These are phyloP conservation scores for Hypoxylon sp. DNA, from an alignment of 2,329 filamentous ascomycete genomes.

Conservation along the genomic window DNA sequence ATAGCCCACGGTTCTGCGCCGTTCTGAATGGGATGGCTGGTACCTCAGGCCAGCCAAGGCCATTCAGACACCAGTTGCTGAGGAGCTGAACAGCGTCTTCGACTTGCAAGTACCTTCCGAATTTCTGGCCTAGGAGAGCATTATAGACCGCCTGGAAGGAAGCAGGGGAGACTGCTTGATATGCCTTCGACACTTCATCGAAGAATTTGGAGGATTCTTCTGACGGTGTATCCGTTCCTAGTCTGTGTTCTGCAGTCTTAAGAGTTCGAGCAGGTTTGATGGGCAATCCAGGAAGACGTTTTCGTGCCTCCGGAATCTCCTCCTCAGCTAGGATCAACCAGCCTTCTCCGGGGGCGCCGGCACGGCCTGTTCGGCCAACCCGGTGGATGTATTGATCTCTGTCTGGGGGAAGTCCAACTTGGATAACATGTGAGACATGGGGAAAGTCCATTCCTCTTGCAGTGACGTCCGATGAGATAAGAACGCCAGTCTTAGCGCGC, in stretches of 20 bases:
- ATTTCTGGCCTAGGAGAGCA: slow-evolving; percentile 69
- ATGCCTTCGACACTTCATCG: slow-evolving; percentile 59
- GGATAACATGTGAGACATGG: slow-evolving; percentile 83
- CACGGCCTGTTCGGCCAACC: slow-evolving; percentile 82
- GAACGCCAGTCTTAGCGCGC: slow-evolving; percentile 70
- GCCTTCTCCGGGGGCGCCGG: slow-evolving; percentile 79
- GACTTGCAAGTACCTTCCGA: slow-evolving; percentile 54
- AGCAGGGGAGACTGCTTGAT: slow-evolving; percentile 58
- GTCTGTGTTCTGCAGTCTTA: slow-evolving; percentile 66
- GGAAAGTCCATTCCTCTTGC: slow-evolving; percentile 89
- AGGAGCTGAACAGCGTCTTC: slow-evolving; percentile 63
- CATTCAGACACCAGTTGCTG: slow-evolving; percentile 66
- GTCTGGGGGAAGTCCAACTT: slow-evolving; percentile 74
- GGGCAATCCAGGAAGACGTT: slow-evolving; percentile 71
- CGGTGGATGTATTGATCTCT: slow-evolving; percentile 83
- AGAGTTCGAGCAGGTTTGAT: slow-evolving; percentile 70
- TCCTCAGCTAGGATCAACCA: slow-evolving; percentile 74
- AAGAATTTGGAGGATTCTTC: slow-evolving; percentile 58
- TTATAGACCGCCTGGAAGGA: slow-evolving; percentile 67
- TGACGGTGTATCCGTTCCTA: slow-evolving; percentile 62
- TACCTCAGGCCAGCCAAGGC: slow-evolving; percentile 66
- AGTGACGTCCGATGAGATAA: slow-evolving; percentile 85
- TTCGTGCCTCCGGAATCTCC: slow-evolving; percentile 65
- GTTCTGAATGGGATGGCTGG: slow-evolving; percentile 57
- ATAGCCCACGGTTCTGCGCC: slow-evolving; percentile 50